Conservation (phyloP, 257 asterid species). For the Mitragyna speciosa region DNA sequence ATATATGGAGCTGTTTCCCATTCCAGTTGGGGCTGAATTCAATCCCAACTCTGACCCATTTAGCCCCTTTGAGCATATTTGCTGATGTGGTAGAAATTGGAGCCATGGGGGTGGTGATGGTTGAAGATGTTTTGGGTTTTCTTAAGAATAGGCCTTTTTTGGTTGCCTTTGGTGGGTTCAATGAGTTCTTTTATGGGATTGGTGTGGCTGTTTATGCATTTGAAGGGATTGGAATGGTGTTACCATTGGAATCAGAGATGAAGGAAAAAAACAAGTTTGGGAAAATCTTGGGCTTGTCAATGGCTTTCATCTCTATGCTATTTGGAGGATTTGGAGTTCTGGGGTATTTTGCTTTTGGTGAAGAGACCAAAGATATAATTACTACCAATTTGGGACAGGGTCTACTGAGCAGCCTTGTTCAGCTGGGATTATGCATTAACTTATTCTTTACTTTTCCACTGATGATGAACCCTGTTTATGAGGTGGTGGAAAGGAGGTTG, state of each 20-base stretch:
- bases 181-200: constrained; percentile 69
- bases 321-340: constrained; percentile 62
- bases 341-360: constrained; percentile 88
- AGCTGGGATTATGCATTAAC: constrained; percentile 65
- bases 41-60: constrained; percentile 63
- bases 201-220: constrained; percentile 89
- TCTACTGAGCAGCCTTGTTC: constrained; percentile 56
- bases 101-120: constrained; percentile 85
- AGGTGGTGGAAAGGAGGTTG: constrained; percentile 82
- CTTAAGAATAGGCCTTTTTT: constrained; percentile 49
- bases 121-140: constrained; percentile 57
- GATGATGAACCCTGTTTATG: constrained; percentile 95
- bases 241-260: constrained; percentile 78
- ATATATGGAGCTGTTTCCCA: constrained; percentile 79
- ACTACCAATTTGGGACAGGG: constrained; percentile 85
- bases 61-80: constrained; percentile 84
- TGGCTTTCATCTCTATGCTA: constrained; percentile 70
- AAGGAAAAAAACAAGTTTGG: constrained; percentile 69
- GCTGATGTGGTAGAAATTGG: constrained; percentile 79
- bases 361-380: constrained; percentile 65
- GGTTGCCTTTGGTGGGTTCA: constrained; percentile 64
- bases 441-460: constrained; percentile 69
- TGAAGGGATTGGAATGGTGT: constrained; percentile 86
- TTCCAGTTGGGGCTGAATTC: constrained; percentile 83
- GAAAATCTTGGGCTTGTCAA: constrained; percentile 51